A percentile compares a stretch with the other conserved stretches of the same genome.
Evolutionary conservation across 164 flowering plant species (phyloP).

Genomic region (Macadamia tetraphylla): DNA sequence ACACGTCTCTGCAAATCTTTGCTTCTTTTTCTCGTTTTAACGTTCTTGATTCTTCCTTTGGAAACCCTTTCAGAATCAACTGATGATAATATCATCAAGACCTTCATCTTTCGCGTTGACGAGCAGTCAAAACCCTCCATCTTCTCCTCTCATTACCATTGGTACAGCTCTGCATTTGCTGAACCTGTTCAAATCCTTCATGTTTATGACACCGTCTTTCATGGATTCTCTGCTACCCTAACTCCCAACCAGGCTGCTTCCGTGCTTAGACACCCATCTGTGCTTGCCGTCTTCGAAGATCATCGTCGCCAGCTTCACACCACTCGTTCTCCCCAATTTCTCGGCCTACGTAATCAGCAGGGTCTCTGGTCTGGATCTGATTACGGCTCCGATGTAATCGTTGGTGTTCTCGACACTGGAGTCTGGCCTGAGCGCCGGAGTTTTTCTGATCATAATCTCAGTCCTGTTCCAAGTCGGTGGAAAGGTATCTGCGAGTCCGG

Average conservation of each 20-base stretch:
- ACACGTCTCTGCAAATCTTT: constrained; percentile 5
- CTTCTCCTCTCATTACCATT: constrained; percentile 75
- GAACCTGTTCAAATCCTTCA: constrained; percentile 55
- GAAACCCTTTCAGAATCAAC: not conserved
- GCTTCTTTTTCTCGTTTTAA: constrained; percentile 9
- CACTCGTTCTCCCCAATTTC: constrained; percentile 1
- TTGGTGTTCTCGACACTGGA: not conserved
- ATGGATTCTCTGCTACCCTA: constrained; percentile 82
- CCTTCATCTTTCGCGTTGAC: constrained; percentile 72
- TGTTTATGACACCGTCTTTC: constrained; percentile 75
- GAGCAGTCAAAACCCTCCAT: constrained; percentile 62
- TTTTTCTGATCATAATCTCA: not conserved
- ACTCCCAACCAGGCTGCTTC: constrained; percentile 39
- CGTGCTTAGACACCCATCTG: constrained; percentile 19
- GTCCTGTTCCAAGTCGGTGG: not conserved
- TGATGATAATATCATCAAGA: constrained; percentile 27
- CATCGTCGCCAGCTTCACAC: not conserved
- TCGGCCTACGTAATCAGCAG: not conserved
- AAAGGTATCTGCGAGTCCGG: not conserved
- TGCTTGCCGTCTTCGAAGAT: not conserved
- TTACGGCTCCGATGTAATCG: not conserved
- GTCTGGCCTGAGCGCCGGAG: not conserved
- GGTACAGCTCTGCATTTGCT: constrained; percentile 78
- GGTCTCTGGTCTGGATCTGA: not conserved
- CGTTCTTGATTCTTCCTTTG: constrained; percentile 7